Conservation (phyloP, 345 rosid species). For the Litchi chinensis region DNA sequence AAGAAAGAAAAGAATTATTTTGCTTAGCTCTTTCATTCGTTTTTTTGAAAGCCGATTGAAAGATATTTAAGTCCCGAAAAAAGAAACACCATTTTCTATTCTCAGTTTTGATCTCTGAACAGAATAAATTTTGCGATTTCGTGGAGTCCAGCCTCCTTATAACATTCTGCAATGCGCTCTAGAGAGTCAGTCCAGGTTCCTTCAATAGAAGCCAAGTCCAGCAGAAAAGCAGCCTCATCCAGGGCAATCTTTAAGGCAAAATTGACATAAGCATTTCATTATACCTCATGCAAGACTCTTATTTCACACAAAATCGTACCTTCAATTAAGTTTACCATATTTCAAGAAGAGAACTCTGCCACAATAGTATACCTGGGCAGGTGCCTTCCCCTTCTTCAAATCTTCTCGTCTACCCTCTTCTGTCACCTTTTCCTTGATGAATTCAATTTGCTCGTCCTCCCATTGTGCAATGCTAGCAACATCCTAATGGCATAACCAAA, state of each 20-base stretch:
- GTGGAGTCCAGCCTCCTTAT: slow-evolving; percentile 62
- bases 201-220: slow-evolving; percentile 87
- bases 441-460: slow-evolving; percentile 94
- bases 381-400: slow-evolving; percentile 81
- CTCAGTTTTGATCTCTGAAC: slow-evolving; percentile 47
- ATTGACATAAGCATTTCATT: slow-evolving; percentile 5
- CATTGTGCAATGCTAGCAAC: slow-evolving; percentile 78
- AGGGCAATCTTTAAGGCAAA: slow-evolving; percentile 46
- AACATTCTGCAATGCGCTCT: slow-evolving; percentile 68
- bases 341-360: not conserved
- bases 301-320: not conserved
- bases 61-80: not conserved
- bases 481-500: slow-evolving; percentile 42
- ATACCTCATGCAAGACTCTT: not conserved
- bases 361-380: slow-evolving; percentile 61
- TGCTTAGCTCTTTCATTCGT: not conserved
- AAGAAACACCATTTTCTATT: not conserved
- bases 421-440: slow-evolving; percentile 71
- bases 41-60: not conserved
- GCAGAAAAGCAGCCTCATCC: slow-evolving; percentile 82
- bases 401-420: slow-evolving; percentile 81
- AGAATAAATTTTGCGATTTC: slow-evolving; percentile 64
- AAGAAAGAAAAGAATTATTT: not conserved
- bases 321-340: not conserved
- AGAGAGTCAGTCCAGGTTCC: slow-evolving; percentile 70